These are phyloP conservation scores for Cladosporium sp. DNA, from an alignment of 2,329 filamentous ascomycete genomes.

Conservation along the genomic window DNA sequence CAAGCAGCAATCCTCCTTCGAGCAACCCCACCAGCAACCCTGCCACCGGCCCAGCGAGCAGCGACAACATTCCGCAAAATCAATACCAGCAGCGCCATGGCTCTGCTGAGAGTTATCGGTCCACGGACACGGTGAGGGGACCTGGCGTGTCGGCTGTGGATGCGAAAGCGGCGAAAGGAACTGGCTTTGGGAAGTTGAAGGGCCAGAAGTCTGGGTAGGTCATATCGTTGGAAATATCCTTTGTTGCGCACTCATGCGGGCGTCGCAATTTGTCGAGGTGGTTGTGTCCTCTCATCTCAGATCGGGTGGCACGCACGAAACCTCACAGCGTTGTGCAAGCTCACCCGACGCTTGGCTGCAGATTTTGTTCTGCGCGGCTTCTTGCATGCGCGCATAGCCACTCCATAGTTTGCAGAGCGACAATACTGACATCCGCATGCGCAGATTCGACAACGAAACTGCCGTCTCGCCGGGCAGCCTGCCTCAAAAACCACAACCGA, in stretches of 20 bases:
- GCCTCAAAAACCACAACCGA: slow-evolving; percentile 35
- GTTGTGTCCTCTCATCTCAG: no score
- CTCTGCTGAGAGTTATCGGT: slow-evolving; percentile 63
- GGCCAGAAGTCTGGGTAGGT: slow-evolving; percentile 44
- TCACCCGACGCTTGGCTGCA: slow-evolving; percentile 9
- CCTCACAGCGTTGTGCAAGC: not conserved
- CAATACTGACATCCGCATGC: slow-evolving; percentile 25
- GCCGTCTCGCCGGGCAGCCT: slow-evolving; percentile 40
- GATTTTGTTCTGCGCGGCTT: slow-evolving; percentile 3
- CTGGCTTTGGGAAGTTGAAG: slow-evolving; percentile 26
- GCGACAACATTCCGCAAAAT: slow-evolving; percentile 20
- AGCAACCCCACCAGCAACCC: slow-evolving; percentile 11
- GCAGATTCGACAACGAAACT: slow-evolving; percentile 43
- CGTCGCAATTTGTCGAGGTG: not conserved
- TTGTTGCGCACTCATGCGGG: not conserved
- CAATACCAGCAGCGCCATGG: slow-evolving; percentile 53
- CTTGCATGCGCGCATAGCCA: slow-evolving; percentile 26
- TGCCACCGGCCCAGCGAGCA: slow-evolving; percentile 25
- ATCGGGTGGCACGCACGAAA: no score
- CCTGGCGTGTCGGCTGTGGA: slow-evolving; percentile 25
- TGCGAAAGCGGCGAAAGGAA: slow-evolving; percentile 21
- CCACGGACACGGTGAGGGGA: slow-evolving; percentile 62
- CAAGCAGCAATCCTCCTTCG: not conserved
- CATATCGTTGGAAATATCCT: slow-evolving; percentile 4
- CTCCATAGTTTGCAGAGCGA: slow-evolving; percentile 10